A percentile compares a stretch with the other conserved stretches of the same genome.
Conservation (phyloP, 2,329 filamentous ascomycete genomes). For the Clonostachys chloroleuca region DNA sequence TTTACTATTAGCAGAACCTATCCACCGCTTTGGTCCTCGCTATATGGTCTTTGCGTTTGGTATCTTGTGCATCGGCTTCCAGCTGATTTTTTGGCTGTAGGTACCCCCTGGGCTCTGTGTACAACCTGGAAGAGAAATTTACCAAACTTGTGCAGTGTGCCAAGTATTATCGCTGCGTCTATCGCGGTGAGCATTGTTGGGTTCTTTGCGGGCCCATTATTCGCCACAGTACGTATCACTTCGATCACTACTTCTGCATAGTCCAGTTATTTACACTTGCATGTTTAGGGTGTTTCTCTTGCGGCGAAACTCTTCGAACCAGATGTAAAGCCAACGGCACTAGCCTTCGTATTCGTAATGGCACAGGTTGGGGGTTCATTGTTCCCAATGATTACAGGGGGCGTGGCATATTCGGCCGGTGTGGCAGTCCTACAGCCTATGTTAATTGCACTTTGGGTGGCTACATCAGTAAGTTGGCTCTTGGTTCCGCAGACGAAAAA, state of each 20-base stretch:
- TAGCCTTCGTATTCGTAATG: slow-evolving; percentile 50
- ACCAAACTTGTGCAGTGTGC: slow-evolving; percentile 18
- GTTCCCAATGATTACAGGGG: slow-evolving; percentile 50
- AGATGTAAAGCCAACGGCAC: slow-evolving; percentile 24
- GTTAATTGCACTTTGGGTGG: slow-evolving; percentile 38
- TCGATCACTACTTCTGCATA: slow-evolving; percentile 16
- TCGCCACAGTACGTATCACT: slow-evolving; percentile 31
- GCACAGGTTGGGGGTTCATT: slow-evolving; percentile 50
- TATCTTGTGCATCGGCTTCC: slow-evolving; percentile 43
- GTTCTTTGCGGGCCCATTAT: slow-evolving; percentile 54
- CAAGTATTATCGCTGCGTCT: slow-evolving; percentile 41
- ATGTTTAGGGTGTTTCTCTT: slow-evolving; percentile 6
- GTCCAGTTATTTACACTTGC: too few species aligned
- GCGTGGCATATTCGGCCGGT: slow-evolving; percentile 38
- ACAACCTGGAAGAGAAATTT: not conserved
- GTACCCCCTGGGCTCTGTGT: slow-evolving; percentile 4
- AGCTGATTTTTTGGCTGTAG: slow-evolving; percentile 57
- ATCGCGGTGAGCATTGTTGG: slow-evolving; percentile 50
- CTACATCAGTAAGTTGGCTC: slow-evolving; percentile 41
- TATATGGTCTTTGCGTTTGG: slow-evolving; percentile 53
- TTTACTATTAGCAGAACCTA: slow-evolving; percentile 53
- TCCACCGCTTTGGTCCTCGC: slow-evolving; percentile 52
- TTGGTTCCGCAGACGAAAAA: slow-evolving; percentile 31
- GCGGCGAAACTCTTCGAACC: slow-evolving; percentile 36
- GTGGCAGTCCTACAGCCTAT: slow-evolving; percentile 48